Evolutionary conservation across 371 early-diverging fungal species (phyloP).

Genomic region (Actinomortierella ambigua): DNA sequence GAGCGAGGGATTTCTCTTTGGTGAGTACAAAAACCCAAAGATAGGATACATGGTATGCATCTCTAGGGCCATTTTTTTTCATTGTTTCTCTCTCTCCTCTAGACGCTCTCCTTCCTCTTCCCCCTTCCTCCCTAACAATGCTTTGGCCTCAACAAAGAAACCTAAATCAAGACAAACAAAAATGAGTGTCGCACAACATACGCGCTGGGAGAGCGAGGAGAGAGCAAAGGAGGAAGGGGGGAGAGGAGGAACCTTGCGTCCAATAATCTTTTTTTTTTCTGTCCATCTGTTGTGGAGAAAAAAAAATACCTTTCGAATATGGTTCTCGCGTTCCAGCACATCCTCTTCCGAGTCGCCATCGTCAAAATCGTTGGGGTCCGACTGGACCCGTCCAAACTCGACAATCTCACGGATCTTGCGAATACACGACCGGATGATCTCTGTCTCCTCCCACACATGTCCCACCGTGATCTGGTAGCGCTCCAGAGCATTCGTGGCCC

Average conservation of each 20-base stretch:
- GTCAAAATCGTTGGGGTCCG: conserved; percentile 23
- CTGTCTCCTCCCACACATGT: conserved; percentile 41
- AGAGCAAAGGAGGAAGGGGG: conserved; percentile 5
- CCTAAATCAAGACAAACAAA: no score
- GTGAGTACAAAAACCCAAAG: background rate
- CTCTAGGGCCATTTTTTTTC: no score
- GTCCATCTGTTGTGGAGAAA: background rate
- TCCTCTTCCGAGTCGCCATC: conserved; percentile 44
- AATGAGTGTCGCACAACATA: no score
- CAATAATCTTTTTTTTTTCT: no score
- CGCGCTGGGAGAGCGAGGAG: no score
- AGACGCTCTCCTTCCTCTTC: no score
- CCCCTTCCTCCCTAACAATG: no score
- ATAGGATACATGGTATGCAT: background rate
- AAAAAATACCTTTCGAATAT: conserved; percentile 18
- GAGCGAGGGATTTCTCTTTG: background rate
- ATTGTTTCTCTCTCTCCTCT: no score
- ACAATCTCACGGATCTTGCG: conserved; percentile 40
- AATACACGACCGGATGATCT: conserved; percentile 24
- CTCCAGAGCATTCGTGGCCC: conserved; percentile 38
- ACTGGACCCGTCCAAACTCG: conserved; percentile 30
- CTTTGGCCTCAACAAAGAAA: no score
- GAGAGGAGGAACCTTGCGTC: no score
- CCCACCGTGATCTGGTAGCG: conserved; percentile 34
- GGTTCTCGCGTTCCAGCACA: conserved; percentile 16